These are phyloP conservation scores for Tricladium varicosporioides DNA, from an alignment of 2,329 filamentous ascomycete genomes.

Conservation along the genomic window DNA sequence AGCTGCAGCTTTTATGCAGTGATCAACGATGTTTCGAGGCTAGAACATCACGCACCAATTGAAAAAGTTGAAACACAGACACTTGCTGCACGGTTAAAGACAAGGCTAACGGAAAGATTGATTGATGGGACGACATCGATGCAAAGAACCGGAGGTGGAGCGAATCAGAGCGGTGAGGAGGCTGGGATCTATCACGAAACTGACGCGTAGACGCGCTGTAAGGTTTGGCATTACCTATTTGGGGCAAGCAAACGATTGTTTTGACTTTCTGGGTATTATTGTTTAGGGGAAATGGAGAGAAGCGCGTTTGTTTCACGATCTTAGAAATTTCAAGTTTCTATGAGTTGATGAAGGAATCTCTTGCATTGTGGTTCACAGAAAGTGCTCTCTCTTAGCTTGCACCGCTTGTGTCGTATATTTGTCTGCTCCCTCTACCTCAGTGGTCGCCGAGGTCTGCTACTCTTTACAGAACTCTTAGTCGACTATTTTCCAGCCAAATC, in stretches of 20 bases:
- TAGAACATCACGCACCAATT: constrained; percentile 14
- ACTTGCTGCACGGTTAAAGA: constrained; percentile 3
- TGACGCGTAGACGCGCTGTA: constrained; percentile 20
- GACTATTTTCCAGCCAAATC: too few species aligned
- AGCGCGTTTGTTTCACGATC: constrained; percentile 14
- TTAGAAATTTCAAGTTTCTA: neutral
- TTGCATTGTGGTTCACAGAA: too few species aligned
- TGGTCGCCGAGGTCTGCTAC: too few species aligned
- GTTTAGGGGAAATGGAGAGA: neutral
- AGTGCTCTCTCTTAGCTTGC: too few species aligned
- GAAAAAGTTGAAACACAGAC: constrained; percentile 18
- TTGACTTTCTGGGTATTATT: too few species aligned
- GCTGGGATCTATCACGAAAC: constrained; percentile 13
- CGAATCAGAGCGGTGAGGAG: neutral
- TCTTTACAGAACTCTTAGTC: too few species aligned
- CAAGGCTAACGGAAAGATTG: neutral
- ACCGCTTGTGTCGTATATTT: too few species aligned
- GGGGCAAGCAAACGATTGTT: neutral
- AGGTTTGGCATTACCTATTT: constrained; percentile 1
- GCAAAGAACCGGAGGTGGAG: constrained; percentile 3
- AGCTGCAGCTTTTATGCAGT: neutral
- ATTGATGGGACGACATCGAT: neutral
- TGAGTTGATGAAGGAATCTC: too few species aligned
- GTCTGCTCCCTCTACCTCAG: too few species aligned
- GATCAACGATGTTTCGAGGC: constrained; percentile 12